phyloP scores from a whole-genome alignment of 2,329 filamentous ascomycete genomes.

The Didymellaceae sp. region DNA sequence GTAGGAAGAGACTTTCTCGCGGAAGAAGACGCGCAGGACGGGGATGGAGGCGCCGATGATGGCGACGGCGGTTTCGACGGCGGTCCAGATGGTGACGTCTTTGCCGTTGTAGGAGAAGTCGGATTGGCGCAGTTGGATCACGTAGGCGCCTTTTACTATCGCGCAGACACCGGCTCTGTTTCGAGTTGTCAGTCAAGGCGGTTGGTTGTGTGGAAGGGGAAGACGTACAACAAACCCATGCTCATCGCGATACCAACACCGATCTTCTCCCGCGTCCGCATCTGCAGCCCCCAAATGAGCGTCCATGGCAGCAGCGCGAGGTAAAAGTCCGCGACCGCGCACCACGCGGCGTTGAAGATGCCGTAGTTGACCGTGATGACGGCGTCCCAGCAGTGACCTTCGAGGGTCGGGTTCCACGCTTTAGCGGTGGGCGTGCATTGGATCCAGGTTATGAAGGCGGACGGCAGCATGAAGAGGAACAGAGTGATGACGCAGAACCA shows the following conservation, averaged over 20 bases:
- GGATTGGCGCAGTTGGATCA: conserved; percentile 29
- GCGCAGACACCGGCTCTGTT: conserved; percentile 34
- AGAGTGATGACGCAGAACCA: conserved; percentile 36
- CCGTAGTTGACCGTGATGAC: conserved; percentile 28
- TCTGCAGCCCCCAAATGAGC: conserved; percentile 32
- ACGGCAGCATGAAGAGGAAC: conserved; percentile 36
- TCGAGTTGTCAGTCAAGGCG: not conserved
- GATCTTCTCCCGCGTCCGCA: conserved; percentile 33
- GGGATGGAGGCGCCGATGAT: conserved; percentile 40
- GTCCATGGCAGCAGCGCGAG: conserved; percentile 39
- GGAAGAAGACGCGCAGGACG: conserved; percentile 42
- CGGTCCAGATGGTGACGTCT: conserved; percentile 41
- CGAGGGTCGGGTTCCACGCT: conserved; percentile 22
- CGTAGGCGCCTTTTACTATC: conserved; percentile 35
- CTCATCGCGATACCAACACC: conserved; percentile 42
- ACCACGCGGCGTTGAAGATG: conserved; percentile 40
- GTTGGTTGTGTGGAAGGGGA: not conserved
- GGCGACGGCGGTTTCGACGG: conserved; percentile 37
- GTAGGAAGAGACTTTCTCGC: conserved; percentile 27
- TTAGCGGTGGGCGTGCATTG: conserved; percentile 27
- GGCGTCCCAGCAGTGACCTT: conserved; percentile 31
- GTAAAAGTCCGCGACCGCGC: conserved; percentile 30
- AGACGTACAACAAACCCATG: conserved; percentile 33
- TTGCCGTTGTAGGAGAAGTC: conserved; percentile 42
- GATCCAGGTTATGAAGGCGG: conserved; percentile 30